Conservation (phyloP, 495 filamentous ascomycete genomes). For the Articulospora tetracladia region DNA sequence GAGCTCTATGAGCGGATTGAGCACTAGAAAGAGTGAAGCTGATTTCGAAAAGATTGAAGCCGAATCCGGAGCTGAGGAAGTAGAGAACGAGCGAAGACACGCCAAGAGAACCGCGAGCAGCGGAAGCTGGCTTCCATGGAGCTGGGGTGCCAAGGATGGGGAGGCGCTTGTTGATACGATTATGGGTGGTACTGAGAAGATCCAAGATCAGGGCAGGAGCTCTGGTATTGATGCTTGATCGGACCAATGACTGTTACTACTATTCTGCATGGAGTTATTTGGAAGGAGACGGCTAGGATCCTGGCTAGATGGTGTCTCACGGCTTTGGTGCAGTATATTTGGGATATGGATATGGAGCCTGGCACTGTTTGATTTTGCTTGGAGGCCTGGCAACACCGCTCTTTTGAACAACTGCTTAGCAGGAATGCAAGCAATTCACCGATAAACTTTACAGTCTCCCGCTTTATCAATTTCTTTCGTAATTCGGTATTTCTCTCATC, state of each 20-base stretch:
- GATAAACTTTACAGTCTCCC: too few relatives aligned
- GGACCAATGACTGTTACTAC: neutral
- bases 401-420: neutral
- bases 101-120: conserved; percentile 9
- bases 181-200: neutral
- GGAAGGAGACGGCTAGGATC: neutral
- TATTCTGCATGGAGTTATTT: conserved; percentile 1
- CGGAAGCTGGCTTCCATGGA: conserved; percentile 59
- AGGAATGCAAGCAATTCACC: too few relatives aligned
- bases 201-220: conserved; percentile 17
- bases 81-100: conserved; percentile 32
- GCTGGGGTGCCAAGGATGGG: conserved; percentile 38
- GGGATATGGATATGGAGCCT: neutral
- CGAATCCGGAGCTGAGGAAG: conserved; percentile 54
- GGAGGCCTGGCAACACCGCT: neutral
- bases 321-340: neutral
- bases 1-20: conserved; percentile 43
- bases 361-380: neutral
- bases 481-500: too few relatives aligned
- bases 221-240: conserved; percentile 21
- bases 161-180: conserved; percentile 8
- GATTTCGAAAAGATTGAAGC: conserved; percentile 82
- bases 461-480: too few relatives aligned
- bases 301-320: conserved; percentile 4
- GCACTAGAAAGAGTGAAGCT: conserved; percentile 41